Base-by-base conservation (phyloP, 169 alveolate species). In the Plasmodium fragile region DNA sequence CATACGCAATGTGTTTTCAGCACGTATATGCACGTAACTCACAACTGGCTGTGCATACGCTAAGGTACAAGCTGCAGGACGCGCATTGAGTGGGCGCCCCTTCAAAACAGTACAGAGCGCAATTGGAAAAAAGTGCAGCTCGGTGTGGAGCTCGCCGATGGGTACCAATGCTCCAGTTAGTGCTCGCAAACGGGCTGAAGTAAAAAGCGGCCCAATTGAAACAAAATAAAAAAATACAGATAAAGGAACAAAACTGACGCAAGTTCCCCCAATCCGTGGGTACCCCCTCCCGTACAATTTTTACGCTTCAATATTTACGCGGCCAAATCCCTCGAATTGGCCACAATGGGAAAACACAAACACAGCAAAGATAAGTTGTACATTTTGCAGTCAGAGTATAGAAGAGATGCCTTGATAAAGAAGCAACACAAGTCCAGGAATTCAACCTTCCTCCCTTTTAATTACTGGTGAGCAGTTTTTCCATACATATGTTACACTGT, bases 281-380 rank as follows among this genome's bases (percentile, higher is more conserved):
- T 7, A 25, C 32, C 72, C 28, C 13, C 28, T 65, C 36, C 36
- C 36, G 36, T 65, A 65, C 75, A 65, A 65, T 25, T 65, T 65
- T 65, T 65, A 65, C 30, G 75, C 36, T 65, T 65, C 36, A 65
- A 65, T 53, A 52, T 53, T 81, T 53, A 80, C 41, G 65, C 30
- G 59, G 34, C 36, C 41, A 16, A 41, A 80, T 25, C 2, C 59
- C n/a, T 22, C 34, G 72, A 80, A 13, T 34, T n/a, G 7, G 78
- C 25, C 49, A 65, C 73, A 92, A 97, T 97, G 99, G 98, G 99
- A 39, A 98, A 98, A 81, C 98, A 98, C 92, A 92, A 98, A 79
- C 99, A 98, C 92, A 95, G 98, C 77, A 97, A 98, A 93, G 99
- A 98, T 95, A 97, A 97, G 94, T 84, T 98, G 94, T 98, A 97